These are phyloP conservation scores for Cicer judaicum DNA, from an alignment of 306 rosid genomes.

Conservation along the genomic window DNA sequence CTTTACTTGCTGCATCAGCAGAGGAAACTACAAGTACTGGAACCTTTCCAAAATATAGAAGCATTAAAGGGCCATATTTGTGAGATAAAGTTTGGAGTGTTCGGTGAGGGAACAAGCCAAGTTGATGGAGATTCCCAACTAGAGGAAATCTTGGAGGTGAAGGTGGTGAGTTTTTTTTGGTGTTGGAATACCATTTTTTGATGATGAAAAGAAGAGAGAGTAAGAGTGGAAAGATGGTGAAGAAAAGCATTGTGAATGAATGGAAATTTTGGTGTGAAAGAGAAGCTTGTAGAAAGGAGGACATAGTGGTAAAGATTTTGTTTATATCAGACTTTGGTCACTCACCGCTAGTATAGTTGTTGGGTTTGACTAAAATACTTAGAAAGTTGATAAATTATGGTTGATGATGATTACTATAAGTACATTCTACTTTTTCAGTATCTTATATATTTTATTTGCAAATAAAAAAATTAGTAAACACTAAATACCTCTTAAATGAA, in stretches of 20 bases:
- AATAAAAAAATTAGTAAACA: no score
- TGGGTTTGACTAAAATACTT: no score
- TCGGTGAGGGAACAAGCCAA: slow-evolving; percentile 12
- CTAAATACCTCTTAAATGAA: no score
- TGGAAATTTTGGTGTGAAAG: background rate
- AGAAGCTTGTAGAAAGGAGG: slow-evolving; percentile 1
- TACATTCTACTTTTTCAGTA: no score
- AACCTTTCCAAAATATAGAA: slow-evolving; percentile 28
- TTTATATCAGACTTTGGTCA: no score
- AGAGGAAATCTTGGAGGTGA: slow-evolving; percentile 35
- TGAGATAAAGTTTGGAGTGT: slow-evolving; percentile 24
- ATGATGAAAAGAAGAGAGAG: slow-evolving; percentile 20
- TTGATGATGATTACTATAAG: no score
- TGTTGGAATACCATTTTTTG: slow-evolving; percentile 29
- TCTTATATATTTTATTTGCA: no score
- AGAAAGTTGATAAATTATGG: no score
- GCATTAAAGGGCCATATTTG: slow-evolving; percentile 35
- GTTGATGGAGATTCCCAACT: slow-evolving; percentile 34
- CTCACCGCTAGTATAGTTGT: no score
- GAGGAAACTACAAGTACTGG: slow-evolving; percentile 8
- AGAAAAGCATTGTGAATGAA: slow-evolving; percentile 13
- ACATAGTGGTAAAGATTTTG: no score
- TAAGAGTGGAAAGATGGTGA: background rate
- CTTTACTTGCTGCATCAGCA: slow-evolving; percentile 29
- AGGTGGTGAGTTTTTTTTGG: slow-evolving; percentile 33